These are phyloP conservation scores for Dendrostoma leiphaemia DNA, from an alignment of 2,329 filamentous ascomycete species.

Conservation along the genomic window DNA sequence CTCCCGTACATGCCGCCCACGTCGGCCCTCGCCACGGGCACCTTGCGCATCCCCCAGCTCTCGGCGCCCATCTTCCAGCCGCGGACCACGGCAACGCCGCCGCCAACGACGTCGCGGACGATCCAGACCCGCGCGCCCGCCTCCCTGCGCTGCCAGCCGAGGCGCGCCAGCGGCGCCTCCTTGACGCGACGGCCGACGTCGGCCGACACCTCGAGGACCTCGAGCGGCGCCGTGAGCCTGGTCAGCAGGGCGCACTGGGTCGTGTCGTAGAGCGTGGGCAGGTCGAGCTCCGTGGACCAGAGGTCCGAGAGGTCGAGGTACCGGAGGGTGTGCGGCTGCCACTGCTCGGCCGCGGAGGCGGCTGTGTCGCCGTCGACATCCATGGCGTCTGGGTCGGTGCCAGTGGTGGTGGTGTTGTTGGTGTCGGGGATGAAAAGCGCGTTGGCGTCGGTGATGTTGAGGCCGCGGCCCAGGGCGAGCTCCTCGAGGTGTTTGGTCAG, in stretches of 20 bases:
- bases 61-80: constrained; percentile 83
- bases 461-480: constrained; percentile 67
- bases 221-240: constrained; percentile 62
- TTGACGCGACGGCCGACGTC: constrained; percentile 64
- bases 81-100: constrained; percentile 41
- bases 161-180: constrained; percentile 54
- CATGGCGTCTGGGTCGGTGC: constrained; percentile 19
- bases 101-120: constrained; percentile 51
- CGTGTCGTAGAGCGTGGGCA: constrained; percentile 51
- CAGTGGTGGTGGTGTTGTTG: neutral
- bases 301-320: constrained; percentile 79
- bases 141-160: constrained; percentile 71
- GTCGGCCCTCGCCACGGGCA: constrained; percentile 88
- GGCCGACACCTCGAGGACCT: constrained; percentile 73
- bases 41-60: constrained; percentile 84
- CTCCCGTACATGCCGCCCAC: constrained; percentile 91
- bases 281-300: constrained; percentile 57
- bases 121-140: constrained; percentile 66
- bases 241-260: constrained; percentile 55
- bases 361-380: constrained; percentile 19
- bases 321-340: constrained; percentile 60
- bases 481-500: constrained; percentile 74
- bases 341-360: constrained; percentile 30
- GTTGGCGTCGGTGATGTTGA: constrained; percentile 65
- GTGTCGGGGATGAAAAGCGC: constrained; percentile 55